Conservation (phyloP, 345 rosid species). For the Dipteronia dyeriana region DNA sequence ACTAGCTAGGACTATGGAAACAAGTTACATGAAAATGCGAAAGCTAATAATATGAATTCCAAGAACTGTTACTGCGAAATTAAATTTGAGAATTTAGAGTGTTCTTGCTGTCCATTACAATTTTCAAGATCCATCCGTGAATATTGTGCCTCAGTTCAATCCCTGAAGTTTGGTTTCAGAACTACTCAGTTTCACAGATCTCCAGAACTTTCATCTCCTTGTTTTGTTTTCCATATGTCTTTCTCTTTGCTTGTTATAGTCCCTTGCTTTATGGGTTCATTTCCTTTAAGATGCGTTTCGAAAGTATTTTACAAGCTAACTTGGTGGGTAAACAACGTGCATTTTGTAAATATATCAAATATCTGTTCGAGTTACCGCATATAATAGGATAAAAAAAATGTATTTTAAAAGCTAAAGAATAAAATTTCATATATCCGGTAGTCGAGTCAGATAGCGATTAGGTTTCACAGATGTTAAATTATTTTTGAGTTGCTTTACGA, state of each 20-base stretch:
- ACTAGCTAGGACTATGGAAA: slow-evolving; percentile 10
- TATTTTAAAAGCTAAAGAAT: neutral
- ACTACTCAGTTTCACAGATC: slow-evolving; percentile 22
- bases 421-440: neutral
- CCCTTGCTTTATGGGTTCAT: neutral
- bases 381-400: no score
- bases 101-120: slow-evolving; percentile 39
- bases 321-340: no score
- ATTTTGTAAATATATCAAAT: no score
- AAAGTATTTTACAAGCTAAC: neutral
- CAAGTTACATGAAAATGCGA: slow-evolving; percentile 18
- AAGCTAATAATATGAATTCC: slow-evolving; percentile 4
- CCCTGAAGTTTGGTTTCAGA: slow-evolving; percentile 52
- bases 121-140: slow-evolving; percentile 66
- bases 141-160: slow-evolving; percentile 33
- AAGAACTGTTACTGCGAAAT: slow-evolving; percentile 21
- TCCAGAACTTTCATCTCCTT: slow-evolving; percentile 10
- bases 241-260: neutral
- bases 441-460: neutral
- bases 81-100: slow-evolving; percentile 39
- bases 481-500: neutral
- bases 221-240: neutral
- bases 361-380: no score
- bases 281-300: neutral
- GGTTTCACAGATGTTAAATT: neutral